Percentiles rank a stretch among this genome's conserved stretches.
These are phyloP conservation scores for Ophiostoma himal-ulmi DNA, from an alignment of 2,329 filamentous ascomycete genomes.

Conservation along the genomic window DNA sequence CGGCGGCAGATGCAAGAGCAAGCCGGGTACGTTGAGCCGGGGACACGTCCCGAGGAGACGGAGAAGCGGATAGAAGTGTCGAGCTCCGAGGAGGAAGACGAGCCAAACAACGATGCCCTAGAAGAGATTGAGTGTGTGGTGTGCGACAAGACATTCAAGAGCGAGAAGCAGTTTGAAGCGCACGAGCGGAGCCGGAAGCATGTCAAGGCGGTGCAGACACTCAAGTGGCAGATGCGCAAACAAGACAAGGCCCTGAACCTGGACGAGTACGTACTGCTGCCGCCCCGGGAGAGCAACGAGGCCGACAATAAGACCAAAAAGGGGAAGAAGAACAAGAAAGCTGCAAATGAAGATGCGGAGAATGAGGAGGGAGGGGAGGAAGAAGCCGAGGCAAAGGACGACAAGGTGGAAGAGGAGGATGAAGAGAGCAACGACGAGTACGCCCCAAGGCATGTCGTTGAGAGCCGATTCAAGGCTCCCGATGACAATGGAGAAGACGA, in stretches of 20 bases:
- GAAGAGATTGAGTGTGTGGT: slow-evolving; percentile 65
- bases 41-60: slow-evolving; percentile 41
- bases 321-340: background rate
- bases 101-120: slow-evolving; percentile 49
- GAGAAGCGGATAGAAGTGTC: slow-evolving; percentile 61
- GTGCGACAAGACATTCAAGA: slow-evolving; percentile 79
- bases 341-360: background rate
- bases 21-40: slow-evolving; percentile 20
- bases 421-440: slow-evolving; percentile 49
- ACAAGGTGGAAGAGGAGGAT: slow-evolving; percentile 60
- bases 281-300: background rate
- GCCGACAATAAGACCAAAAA: background rate
- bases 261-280: slow-evolving; percentile 9
- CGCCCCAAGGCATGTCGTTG: slow-evolving; percentile 41
- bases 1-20: slow-evolving; percentile 29
- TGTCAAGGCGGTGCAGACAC: slow-evolving; percentile 71
- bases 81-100: slow-evolving; percentile 48
- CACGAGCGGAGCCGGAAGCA: slow-evolving; percentile 98
- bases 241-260: slow-evolving; percentile 61
- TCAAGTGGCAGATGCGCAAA: slow-evolving; percentile 75
- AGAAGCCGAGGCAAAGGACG: slow-evolving; percentile 6
- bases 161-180: slow-evolving; percentile 81
- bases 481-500: background rate
- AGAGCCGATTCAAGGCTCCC: slow-evolving; percentile 36
- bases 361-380: slow-evolving; percentile 18